phyloP scores from a whole-genome alignment of 768 basidiomycete species.

The Coprinopsis sp. region DNA sequence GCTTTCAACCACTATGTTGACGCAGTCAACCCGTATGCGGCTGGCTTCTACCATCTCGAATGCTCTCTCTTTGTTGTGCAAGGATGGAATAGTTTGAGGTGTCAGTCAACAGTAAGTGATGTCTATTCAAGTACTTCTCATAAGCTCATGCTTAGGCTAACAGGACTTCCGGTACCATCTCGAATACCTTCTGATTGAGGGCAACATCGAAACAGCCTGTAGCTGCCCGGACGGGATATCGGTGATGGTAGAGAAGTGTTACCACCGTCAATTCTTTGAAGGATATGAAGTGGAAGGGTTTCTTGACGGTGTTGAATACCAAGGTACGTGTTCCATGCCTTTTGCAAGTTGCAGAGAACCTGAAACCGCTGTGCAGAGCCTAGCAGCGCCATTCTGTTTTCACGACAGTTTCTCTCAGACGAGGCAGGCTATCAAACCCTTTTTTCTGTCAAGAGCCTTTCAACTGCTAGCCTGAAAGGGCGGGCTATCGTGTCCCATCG shows the following conservation, averaged over 20 bases:
- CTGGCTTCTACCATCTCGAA: constrained; percentile 3
- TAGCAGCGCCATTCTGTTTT: not conserved
- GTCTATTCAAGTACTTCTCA: not conserved
- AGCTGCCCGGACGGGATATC: not conserved
- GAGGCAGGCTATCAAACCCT: not conserved
- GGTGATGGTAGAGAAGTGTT: no score
- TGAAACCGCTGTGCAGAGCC: not conserved
- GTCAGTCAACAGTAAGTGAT: no score
- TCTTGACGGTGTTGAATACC: no score
- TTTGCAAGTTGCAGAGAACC: no score
- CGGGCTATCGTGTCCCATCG: constrained; percentile 5
- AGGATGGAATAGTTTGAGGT: constrained; percentile 11
- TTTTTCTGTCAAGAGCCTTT: not conserved
- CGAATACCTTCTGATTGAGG: not conserved
- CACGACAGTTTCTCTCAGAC: not conserved
- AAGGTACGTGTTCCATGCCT: no score
- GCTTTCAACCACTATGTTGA: not conserved
- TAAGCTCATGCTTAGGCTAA: not conserved
- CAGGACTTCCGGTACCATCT: constrained; percentile 1
- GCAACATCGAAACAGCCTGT: not conserved
- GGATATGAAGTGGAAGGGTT: not conserved
- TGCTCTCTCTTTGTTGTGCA: constrained; percentile 2
- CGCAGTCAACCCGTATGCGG: not conserved
- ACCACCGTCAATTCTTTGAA: constrained; percentile 2
- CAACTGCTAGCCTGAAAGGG: constrained; percentile 1